phyloP scores from a whole-genome alignment of 805 yeast genomes.

The Yamadazyma paraphyllophila region DNA sequence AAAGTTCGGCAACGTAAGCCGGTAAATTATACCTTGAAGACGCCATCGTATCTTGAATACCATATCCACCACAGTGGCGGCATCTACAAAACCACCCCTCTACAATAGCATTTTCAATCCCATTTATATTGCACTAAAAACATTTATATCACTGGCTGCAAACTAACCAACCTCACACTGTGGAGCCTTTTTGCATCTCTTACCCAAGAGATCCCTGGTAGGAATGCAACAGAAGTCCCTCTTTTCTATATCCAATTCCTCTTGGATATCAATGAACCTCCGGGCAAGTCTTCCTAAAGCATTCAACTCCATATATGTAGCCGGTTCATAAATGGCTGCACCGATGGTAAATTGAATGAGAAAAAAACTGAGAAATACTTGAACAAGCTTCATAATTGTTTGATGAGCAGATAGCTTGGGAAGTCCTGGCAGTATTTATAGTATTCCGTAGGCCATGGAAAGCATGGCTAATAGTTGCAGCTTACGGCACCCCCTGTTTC shows the following conservation, averaged over 20 bases:
- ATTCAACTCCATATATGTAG: constrained; percentile 2
- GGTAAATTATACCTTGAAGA: no score
- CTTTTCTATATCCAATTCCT: background rate
- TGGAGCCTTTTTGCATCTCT: background rate
- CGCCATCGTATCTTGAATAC: no score
- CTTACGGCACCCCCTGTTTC: no score
- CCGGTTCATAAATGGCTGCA: constrained; percentile 1
- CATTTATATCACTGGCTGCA: background rate
- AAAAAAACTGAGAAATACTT: background rate
- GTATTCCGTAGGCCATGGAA: background rate
- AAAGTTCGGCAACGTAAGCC: no score
- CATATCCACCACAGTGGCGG: no score
- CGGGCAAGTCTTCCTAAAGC: constrained; percentile 2
- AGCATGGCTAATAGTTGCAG: no score
- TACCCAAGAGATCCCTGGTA: background rate
- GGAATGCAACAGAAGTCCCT: background rate
- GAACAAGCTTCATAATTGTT: background rate
- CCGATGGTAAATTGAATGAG: background rate
- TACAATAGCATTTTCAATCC: no score
- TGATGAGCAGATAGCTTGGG: background rate
- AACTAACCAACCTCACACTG: constrained; percentile 3
- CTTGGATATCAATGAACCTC: constrained; percentile 1
- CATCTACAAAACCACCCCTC: no score
- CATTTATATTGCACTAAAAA: no score
- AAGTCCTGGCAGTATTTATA: background rate